Conservation (phyloP, 257 asterid species). For the Solanum peruvianum region DNA sequence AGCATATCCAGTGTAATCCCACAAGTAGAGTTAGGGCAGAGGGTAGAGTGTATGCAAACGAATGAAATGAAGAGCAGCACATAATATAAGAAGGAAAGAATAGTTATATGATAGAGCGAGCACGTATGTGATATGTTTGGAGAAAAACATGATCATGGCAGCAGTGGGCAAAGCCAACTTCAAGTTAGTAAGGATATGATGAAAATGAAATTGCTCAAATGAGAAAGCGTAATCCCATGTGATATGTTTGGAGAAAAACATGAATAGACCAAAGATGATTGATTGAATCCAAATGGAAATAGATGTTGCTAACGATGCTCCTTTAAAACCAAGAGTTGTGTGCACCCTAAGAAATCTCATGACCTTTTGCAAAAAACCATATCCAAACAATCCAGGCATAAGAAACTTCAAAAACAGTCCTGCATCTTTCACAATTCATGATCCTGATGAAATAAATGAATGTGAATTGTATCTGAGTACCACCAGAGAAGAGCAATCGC, state of each 20-base stretch:
- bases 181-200: conserved; percentile 14
- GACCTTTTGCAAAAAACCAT: too few species aligned
- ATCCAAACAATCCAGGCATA: too few species aligned
- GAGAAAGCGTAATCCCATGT: conserved; percentile 22
- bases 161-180: conserved; percentile 60
- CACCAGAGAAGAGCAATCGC: too few species aligned
- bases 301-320: conserved; percentile 55
- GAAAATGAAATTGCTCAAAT: conserved; percentile 16
- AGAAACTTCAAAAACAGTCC: too few species aligned
- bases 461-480: too few species aligned
- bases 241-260: conserved; percentile 21
- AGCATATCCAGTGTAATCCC: background rate
- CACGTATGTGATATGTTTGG: too few species aligned
- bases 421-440: too few species aligned
- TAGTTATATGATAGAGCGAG: background rate
- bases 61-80: background rate
- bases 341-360: too few species aligned
- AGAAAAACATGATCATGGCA: conserved; percentile 9
- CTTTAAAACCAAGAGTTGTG: conserved; percentile 28
- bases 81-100: background rate
- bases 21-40: background rate
- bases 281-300: conserved; percentile 52
- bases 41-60: background rate
- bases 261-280: conserved; percentile 26
- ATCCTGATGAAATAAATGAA: too few species aligned